Evolutionary conservation across 331 rosid species (phyloP), one percentile per base, ranked within the genome.

Genomic region (Erythrophleum ivorense): DNA sequence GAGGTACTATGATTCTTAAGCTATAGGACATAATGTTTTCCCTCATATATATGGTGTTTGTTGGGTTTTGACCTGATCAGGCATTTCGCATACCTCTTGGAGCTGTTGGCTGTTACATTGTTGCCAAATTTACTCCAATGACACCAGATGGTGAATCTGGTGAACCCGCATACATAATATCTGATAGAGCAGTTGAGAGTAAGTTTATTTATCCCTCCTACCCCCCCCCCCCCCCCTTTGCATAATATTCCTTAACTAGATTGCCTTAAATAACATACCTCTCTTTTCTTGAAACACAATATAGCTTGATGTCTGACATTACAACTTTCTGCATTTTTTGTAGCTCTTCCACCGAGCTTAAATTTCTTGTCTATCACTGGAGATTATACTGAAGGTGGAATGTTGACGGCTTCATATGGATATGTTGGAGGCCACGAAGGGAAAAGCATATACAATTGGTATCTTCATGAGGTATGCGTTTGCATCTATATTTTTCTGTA

Each of bases 381-480:
- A 63, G 99, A 96, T 69, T 94, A 89, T 87, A 57, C 81, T 46
- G 99, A 96, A 89, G 95, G 86, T 64, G 98, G 89, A 84, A 89
- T 92, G 73, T 82, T 96, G 91, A 96, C 99, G 2, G 99, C 98
- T 60, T 96, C 99, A 46, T 96, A 96, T 87, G 99, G 99, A 82
- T 96, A 96, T 82, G 89, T 96, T 50, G 99, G 99, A 38, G 99
- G 99, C 49, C 98, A 94, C 78, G 99, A 96, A 86, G 99, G 99
- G 66, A 96, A 94, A 88, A 96, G 97, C 82, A 85, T 85, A 19
- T 96, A 92, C 75, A 88, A 81, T 66, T 96, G 99, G 99, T 93
- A 85, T 83, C 88, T 96, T 80, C 98, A 96, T 3, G 97, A 96
- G 95, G 99, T 96, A 88, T 85, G 69, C 68, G 31, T 62, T 67